Base-by-base conservation (phyloP, 2,329 filamentous ascomycete species). In the Colletotrichum godetiae region DNA sequence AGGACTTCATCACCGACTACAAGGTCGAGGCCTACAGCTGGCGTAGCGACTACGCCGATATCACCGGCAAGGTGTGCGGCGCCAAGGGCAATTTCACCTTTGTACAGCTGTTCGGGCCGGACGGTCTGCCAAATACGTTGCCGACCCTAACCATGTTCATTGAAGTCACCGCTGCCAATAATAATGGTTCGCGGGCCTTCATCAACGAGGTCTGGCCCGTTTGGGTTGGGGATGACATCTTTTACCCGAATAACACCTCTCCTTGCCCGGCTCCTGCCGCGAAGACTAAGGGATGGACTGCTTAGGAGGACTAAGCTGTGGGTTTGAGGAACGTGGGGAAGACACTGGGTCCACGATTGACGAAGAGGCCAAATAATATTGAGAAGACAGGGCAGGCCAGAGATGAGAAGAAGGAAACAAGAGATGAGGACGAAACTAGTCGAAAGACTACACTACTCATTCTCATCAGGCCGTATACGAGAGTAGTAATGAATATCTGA, bases 241-340 rank as follows among this genome's bases (percentile, higher is more conserved):
- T 68, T 22, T 3, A 49, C 67, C 67, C 49, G 46, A 31, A 69
- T 4, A 69, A 69, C 52, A 68, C 67, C n/a, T 37, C 59, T n/a
- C 67, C 67, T 3, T 68, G 59, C 29, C 27, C 52, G 27, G 42
- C 42, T 22, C 33, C 35, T 31, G 52, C 15, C 24, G 22, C 63
- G 5, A 49, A 46, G 35, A 52, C 29, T 5, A n/a, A 27, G 12
- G 55, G 29, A 4, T 42, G 46, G 31, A n/a, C 46, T 35, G 61
- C 61, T 63, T 63, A 3, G 7, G 24, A 53, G 4, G 10, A 1
- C 52, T 59, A 13, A 33, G 5, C 27, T 4, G 8, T 24, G 1
- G 5, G 35, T 22, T 3, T 29, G 3, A 15, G 11, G 27, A 42
- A 31, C 3, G 12, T 4, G 8, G 10, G 2, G 19, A 3, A 10